Conservation (phyloP, 768 basidiomycete genomes). For the Macrocybe gigantea region DNA sequence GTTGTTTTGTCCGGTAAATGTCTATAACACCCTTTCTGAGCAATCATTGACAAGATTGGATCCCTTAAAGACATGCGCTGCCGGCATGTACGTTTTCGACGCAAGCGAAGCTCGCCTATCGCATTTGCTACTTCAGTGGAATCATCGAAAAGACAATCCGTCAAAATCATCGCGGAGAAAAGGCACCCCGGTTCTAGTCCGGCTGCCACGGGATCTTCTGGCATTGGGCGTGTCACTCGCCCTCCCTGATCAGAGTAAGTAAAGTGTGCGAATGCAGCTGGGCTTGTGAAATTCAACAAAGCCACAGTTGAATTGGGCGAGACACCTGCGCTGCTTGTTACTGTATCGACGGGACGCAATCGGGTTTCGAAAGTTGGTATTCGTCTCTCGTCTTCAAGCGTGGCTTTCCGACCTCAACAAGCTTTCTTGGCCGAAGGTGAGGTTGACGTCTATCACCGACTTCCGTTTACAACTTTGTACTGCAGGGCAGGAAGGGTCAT, state of each 20-base stretch:
- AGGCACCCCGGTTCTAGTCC: constrained; percentile 38
- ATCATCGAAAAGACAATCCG: constrained; percentile 32
- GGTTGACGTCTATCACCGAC: background rate
- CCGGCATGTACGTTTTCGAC: constrained; percentile 66
- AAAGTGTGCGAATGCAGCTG: too few species aligned
- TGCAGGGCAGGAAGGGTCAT: constrained; percentile 7
- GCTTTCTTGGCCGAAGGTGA: constrained; percentile 33
- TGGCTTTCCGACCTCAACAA: constrained; percentile 42
- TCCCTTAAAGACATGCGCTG: constrained; percentile 51
- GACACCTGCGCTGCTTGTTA: constrained; percentile 46
- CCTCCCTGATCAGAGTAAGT: constrained; percentile 47
- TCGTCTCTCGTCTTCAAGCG: constrained; percentile 48
- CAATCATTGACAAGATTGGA: background rate
- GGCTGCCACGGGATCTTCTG: constrained; percentile 55
- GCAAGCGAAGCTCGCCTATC: constrained; percentile 62
- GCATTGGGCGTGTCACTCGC: constrained; percentile 60
- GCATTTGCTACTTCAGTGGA: constrained; percentile 63
- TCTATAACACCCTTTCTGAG: background rate
- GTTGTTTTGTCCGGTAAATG: constrained; percentile 69
- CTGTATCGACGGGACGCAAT: constrained; percentile 67
- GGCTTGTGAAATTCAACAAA: background rate
- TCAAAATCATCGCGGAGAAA: constrained; percentile 19
- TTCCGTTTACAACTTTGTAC: constrained; percentile 5
- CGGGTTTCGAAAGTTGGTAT: constrained; percentile 47
- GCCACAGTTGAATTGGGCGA: constrained; percentile 60